Evolutionary conservation across 2,329 filamentous ascomycete genomes (phyloP), one percentile per base, ranked within the genome.

Genomic region (Colletotrichum ledebouriae): DNA sequence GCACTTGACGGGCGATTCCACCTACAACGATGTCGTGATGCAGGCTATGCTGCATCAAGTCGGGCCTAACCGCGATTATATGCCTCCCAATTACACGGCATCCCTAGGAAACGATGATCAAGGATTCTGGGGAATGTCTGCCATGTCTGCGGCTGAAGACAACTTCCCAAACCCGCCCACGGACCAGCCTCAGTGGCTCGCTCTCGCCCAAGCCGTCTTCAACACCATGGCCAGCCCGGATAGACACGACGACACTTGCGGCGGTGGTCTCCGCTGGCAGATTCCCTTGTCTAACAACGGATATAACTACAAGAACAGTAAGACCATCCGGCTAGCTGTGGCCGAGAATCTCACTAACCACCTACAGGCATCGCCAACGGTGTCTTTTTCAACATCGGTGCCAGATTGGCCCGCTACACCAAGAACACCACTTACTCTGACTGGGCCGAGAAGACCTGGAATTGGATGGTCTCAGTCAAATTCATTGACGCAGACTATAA

Each of bases 251-350:
- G 76, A 83, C 1, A 83, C 83, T 1, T 94, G 92, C 73, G 83
- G 84, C n/a, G 92, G 92, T 71, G 92, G 92, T 9, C 75, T 94
- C 72, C 84, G 91, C 73, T 94, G 92, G 91, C 92, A 96, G 80
- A 92, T 95, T 69, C 92, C 89, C 66, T 82, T 87, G 1, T 90
- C 90, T 70, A 94, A 94, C 75, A 85, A 83, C 44, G 93, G 93
- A 20, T 96, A 92, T 77, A 86, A 90, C 75, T 94, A 94, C 83
- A 96, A 90, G 78, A 90, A 90, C 75, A 85, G 82, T 74, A 58
- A 59, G 84, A 75, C 39, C 10, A 3, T 3, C 29, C n/a, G 6
- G 0, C n/a, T 55, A 29, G 29, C 6, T 29, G 29, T 29, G 29
- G 2, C 34, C 2, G 2, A 10, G 4, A 1, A 13, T 13, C 33